These are phyloP conservation scores for Didymella pomorum DNA, from an alignment of 2,329 filamentous ascomycete genomes.

Conservation along the genomic window DNA sequence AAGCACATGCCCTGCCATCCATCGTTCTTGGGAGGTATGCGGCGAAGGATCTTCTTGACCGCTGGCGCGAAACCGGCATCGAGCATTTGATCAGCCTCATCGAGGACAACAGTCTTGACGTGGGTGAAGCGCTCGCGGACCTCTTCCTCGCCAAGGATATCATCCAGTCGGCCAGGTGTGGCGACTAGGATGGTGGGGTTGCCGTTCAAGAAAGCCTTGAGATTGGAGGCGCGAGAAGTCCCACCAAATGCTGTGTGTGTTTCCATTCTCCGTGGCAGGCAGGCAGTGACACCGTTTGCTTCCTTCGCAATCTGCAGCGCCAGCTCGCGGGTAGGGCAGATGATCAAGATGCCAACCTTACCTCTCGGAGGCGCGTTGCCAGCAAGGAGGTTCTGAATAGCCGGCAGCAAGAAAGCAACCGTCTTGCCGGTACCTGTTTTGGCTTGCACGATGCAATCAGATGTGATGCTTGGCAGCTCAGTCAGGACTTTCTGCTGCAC, in stretches of 20 bases:
- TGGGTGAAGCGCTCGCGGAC: slow-evolving; percentile 57
- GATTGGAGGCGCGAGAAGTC: slow-evolving; percentile 43
- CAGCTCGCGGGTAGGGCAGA: slow-evolving; percentile 60
- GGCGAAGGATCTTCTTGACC: slow-evolving; percentile 60
- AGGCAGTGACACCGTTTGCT: slow-evolving; percentile 54
- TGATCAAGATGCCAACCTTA: slow-evolving; percentile 56
- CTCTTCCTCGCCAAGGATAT: slow-evolving; percentile 55
- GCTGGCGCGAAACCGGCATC: slow-evolving; percentile 63
- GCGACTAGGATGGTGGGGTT: slow-evolving; percentile 56
- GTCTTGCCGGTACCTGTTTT: slow-evolving; percentile 62
- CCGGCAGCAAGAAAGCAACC: slow-evolving; percentile 58
- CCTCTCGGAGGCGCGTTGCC: slow-evolving; percentile 44
- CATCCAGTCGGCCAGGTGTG: slow-evolving; percentile 58
- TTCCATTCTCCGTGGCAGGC: slow-evolving; percentile 50
- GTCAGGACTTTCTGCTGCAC: slow-evolving; percentile 63
- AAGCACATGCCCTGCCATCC: slow-evolving; percentile 62
- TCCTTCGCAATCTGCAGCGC: slow-evolving; percentile 61
- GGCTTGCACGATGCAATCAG: slow-evolving; percentile 63
- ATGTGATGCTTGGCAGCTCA: slow-evolving; percentile 58
- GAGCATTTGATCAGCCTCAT: slow-evolving; percentile 57
- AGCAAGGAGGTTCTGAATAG: slow-evolving; percentile 56
- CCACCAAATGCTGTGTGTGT: slow-evolving; percentile 58
- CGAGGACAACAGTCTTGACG: slow-evolving; percentile 56
- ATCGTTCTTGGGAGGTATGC: slow-evolving; percentile 59
- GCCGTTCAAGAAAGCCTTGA: slow-evolving; percentile 47